Percentiles rank a stretch among this genome's conserved stretches.
Conservation (phyloP, 257 asterid species). For the Marsdenia floribunda region DNA sequence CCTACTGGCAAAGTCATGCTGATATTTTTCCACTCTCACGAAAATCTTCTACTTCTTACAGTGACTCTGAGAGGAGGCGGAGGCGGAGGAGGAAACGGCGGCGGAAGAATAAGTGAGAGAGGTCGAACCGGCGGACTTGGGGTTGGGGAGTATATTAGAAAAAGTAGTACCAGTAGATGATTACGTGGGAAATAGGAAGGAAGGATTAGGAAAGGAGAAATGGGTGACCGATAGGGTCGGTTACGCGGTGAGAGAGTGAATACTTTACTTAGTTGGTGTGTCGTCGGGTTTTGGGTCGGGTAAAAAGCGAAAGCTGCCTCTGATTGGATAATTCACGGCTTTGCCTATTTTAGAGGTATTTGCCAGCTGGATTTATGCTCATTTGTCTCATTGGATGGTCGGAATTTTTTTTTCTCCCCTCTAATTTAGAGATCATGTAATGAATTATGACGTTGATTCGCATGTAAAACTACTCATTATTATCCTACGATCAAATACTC, state of each 20-base stretch:
- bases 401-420: too few species aligned
- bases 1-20: not conserved
- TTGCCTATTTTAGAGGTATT: not conserved
- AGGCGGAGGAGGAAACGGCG: too few species aligned
- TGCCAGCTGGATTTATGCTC: slow-evolving; percentile 4
- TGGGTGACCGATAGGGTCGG: slow-evolving; percentile 12
- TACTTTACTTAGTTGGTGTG: not conserved
- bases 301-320: not conserved
- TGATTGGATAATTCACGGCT: not conserved
- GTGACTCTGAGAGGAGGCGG: not conserved
- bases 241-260: slow-evolving; percentile 15
- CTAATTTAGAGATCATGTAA: too few species aligned
- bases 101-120: not conserved
- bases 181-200: slow-evolving; percentile 12
- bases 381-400: too few species aligned
- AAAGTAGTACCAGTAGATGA: not conserved
- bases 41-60: not conserved
- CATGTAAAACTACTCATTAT: too few species aligned
- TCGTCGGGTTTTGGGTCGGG: not conserved
- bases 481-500: too few species aligned
- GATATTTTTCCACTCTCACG: not conserved
- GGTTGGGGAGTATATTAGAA: not conserved
- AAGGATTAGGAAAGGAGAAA: not conserved
- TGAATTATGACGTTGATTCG: too few species aligned
- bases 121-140: not conserved